Percentiles rank a stretch among this genome's conserved stretches.
Evolutionary conservation across 192 early-diverging fungal species (phyloP).

Genomic region (Thoreauomyces humboldtii): DNA sequence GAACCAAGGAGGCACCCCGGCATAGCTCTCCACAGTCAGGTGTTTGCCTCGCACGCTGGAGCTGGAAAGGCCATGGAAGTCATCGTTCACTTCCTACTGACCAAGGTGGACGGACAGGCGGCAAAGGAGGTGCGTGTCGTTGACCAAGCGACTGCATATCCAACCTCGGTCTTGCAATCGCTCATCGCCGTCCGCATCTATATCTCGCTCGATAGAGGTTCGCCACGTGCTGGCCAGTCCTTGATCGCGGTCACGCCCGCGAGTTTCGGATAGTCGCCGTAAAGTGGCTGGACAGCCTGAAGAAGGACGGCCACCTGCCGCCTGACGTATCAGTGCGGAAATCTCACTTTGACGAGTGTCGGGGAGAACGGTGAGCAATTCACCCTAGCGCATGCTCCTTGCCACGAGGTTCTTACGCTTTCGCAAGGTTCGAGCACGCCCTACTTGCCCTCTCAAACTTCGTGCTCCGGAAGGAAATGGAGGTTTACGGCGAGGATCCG

Average conservation of each 20-base stretch:
- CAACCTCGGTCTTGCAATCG: too few relatives aligned
- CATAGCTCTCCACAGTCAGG: constrained; percentile 3
- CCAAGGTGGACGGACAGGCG: background rate
- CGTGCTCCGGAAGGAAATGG: constrained; percentile 11
- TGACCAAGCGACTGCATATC: too few relatives aligned
- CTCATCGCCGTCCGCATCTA: too few relatives aligned
- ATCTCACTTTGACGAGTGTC: constrained; percentile 37
- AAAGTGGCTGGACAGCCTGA: constrained; percentile 35
- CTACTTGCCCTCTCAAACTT: constrained; percentile 35
- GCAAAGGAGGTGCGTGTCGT: constrained; percentile 26
- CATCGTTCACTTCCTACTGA: constrained; percentile 20
- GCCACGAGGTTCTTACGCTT: background rate
- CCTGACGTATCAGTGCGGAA: constrained; percentile 20
- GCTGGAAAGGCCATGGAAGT: constrained; percentile 22
- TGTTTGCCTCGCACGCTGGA: constrained; percentile 19
- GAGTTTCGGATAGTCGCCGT: constrained; percentile 31
- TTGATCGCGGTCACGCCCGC: constrained; percentile 27
- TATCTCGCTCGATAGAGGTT: constrained; percentile 1
- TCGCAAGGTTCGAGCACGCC: constrained; percentile 31
- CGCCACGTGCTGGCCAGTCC: constrained; percentile 28
- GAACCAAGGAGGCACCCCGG: background rate
- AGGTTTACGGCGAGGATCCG: background rate
- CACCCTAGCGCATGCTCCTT: background rate
- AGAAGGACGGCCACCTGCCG: constrained; percentile 35
- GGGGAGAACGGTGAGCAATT: constrained; percentile 31